Conservation (phyloP, 2,329 filamentous ascomycete species). For the Clonostachys solani region DNA sequence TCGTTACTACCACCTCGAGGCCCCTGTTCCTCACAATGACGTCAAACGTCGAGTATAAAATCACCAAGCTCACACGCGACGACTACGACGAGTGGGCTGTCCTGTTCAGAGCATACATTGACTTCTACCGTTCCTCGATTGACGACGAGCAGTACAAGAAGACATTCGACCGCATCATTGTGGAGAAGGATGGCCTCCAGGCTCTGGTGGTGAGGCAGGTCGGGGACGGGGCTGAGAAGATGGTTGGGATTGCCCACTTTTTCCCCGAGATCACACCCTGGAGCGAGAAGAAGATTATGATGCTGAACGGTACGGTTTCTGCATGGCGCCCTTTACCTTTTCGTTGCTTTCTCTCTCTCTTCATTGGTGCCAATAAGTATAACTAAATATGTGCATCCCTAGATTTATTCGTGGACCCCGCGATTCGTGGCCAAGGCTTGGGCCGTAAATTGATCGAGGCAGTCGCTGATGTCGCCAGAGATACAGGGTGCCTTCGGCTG, state of each 20-base stretch:
- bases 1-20: no score
- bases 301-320: slow-evolving; percentile 1
- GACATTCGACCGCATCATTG: slow-evolving; percentile 2
- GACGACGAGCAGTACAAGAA: slow-evolving; percentile 2
- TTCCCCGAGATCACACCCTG: slow-evolving; percentile 3
- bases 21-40: not conserved
- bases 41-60: not conserved
- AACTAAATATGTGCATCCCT: no score
- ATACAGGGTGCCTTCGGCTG: not conserved
- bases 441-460: not conserved
- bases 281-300: slow-evolving; percentile 3
- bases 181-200: not conserved
- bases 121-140: slow-evolving; percentile 2
- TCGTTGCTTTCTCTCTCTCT: no score
- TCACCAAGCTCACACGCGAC: not conserved
- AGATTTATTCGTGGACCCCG: no score
- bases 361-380: no score
- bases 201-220: not conserved
- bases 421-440: not conserved
- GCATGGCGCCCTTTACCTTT: no score
- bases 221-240: not conserved
- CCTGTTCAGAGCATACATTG: slow-evolving; percentile 2
- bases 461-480: not conserved
- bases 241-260: slow-evolving; percentile 3
- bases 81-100: slow-evolving; percentile 1